phyloP scores from a whole-genome alignment of 352 stramenopile species.

The Globisporangium lucens region DNA sequence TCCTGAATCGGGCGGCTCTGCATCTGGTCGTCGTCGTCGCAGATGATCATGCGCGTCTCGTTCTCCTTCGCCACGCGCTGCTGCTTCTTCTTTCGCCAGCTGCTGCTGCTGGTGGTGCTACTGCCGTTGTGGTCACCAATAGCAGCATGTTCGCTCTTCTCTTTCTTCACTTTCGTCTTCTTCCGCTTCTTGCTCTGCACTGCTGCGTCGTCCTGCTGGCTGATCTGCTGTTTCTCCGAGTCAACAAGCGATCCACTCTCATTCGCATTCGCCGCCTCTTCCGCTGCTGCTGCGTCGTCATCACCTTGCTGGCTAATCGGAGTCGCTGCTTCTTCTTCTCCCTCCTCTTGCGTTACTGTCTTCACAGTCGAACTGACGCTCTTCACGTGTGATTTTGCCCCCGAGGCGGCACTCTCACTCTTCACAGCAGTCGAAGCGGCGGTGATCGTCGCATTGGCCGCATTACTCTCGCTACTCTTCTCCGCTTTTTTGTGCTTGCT shows the following conservation, averaged over 20 bases:
- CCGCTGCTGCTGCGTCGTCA: background rate
- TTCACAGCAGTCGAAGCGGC: background rate
- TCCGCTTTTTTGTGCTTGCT: conserved; percentile 22
- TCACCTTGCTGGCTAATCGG: background rate
- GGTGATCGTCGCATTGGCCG: background rate
- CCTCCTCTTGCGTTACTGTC: background rate
- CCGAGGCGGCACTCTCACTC: background rate
- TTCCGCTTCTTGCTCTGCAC: conserved; percentile 21
- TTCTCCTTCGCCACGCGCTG: conserved; percentile 28
- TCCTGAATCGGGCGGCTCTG: conserved; percentile 39
- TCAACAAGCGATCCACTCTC: background rate
- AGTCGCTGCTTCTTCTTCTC: background rate
- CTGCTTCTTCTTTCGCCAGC: conserved; percentile 15
- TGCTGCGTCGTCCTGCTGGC: conserved; percentile 3
- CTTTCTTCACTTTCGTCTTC: conserved; percentile 15
- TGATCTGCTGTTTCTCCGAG: conserved; percentile 4
- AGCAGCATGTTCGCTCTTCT: conserved; percentile 6
- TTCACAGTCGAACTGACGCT: conserved; percentile 1
- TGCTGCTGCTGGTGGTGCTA: background rate
- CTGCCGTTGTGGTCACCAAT: background rate
- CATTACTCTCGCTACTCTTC: conserved; percentile 11
- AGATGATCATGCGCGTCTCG: conserved; percentile 79
- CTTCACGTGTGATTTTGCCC: background rate
- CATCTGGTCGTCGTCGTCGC: conserved; percentile 69
- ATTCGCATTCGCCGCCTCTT: background rate